Base-by-base conservation (phyloP, 2,329 filamentous ascomycete species). In the Chlorencoelia australis region DNA sequence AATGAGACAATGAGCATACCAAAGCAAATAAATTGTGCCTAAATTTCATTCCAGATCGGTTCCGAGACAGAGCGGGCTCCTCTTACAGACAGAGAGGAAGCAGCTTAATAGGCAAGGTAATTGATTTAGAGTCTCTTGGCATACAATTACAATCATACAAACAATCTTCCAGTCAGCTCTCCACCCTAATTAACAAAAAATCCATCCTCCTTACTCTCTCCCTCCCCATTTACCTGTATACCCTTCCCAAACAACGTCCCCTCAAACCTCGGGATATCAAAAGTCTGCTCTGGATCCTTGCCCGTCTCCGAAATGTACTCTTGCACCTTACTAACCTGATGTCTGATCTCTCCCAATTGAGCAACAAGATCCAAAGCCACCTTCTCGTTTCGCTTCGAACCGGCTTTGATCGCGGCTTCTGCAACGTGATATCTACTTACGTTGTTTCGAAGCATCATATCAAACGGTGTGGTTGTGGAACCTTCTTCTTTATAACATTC, bases 391-490 rank as follows among this genome's bases (percentile, higher is more conserved):
- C 53, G 45, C 46, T 56, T 58, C 1, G 66, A 61, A 0, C 58
- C 73, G 2, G 64, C 67, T 28, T 55, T 58, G 32, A 80, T 47
- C 2, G 75, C 76, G 8, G 65, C 57, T 42, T 67, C 61, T 0
- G 71, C 72, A 14, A 80, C 64, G 51, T 80, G 66, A 46, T 69
- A 82, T 27, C 75, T 60, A 13, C 67, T 75, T 2, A 76, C 71
- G 14, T 60, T 48, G 48, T 82, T 82, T 4, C 69, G 55, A 1
- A 81, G 61, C 74, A 80, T 75, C 76, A 81, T 81, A 48, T 80
- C 72, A 46, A 82, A 80, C 2, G 76, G 76, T 2, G 75, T 81
- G 0, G 75, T 82, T 1, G 76, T 81, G 35, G 64, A 73, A 0
- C 75, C 77, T 54, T 82, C 76, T 49, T 82, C 76, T 17, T 66